Evolutionary conservation across 768 basidiomycete species (phyloP).

Genomic region (Tylopilus sp.): DNA sequence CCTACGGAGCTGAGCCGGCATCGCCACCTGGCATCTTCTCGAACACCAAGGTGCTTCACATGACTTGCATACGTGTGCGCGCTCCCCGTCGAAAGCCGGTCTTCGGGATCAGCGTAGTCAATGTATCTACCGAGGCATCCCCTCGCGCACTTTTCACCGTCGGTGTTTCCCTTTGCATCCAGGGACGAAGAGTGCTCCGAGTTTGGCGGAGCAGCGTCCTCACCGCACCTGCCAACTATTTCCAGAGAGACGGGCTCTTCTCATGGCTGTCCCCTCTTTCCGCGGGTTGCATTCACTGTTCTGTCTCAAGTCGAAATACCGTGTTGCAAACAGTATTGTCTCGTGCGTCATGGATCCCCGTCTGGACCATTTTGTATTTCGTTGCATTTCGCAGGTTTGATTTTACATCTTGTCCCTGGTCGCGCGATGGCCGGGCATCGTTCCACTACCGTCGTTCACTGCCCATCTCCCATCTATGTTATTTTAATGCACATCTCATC

Average conservation of each 20-base stretch:
- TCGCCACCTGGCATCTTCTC: conserved; percentile 10
- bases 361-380: not conserved
- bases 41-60: conserved; percentile 10
- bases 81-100: not conserved
- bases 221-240: not conserved
- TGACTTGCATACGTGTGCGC: not conserved
- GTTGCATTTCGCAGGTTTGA: not conserved
- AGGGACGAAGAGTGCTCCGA: conserved; percentile 2
- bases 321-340: not conserved
- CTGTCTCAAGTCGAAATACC: conserved; percentile 4
- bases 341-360: not conserved
- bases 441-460: not conserved
- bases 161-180: not conserved
- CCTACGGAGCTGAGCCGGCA: conserved; percentile 21
- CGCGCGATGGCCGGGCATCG: too few species aligned
- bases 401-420: not conserved
- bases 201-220: conserved; percentile 13
- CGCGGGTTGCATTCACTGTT: not conserved
- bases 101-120: not conserved
- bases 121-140: not conserved
- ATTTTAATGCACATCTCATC: not conserved
- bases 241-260: not conserved
- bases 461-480: not conserved
- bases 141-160: not conserved
- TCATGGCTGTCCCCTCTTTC: not conserved